Conservation (phyloP, 495 filamentous ascomycete genomes). For the Penicilliopsis zonata region DNA sequence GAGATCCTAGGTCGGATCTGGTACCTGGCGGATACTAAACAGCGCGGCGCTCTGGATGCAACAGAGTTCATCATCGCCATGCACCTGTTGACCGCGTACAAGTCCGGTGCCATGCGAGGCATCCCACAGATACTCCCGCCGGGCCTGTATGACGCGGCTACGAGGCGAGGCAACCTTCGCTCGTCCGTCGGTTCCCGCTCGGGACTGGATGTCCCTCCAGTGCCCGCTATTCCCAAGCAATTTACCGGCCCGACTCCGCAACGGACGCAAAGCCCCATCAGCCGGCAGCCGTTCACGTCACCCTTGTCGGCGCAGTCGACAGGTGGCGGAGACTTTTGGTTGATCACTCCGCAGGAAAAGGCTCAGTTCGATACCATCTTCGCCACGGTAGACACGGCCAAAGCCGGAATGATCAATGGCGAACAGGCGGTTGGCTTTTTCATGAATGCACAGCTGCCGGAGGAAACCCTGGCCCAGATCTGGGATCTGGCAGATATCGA, state of each 20-base stretch:
- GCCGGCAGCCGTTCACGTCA: conserved; percentile 41
- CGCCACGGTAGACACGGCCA: conserved; percentile 63
- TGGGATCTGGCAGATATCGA: conserved; percentile 97
- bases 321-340: conserved; percentile 64
- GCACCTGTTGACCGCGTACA: conserved; percentile 88
- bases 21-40: conserved; percentile 86
- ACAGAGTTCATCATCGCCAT: conserved; percentile 97
- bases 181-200: conserved; percentile 32
- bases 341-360: conserved; percentile 74
- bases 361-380: conserved; percentile 75
- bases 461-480: conserved; percentile 86
- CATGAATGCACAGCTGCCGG: conserved; percentile 77
- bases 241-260: conserved; percentile 47
- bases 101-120: conserved; percentile 64
- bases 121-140: conserved; percentile 75
- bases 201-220: conserved; percentile 29
- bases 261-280: conserved; percentile 61
- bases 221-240: conserved; percentile 57
- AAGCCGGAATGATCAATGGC: conserved; percentile 72
- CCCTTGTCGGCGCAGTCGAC: conserved; percentile 49
- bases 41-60: conserved; percentile 74
- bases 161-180: conserved; percentile 47
- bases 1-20: conserved; percentile 87
- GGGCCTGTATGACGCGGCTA: conserved; percentile 83
- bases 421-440: conserved; percentile 96